These are phyloP conservation scores for Sclerotinia spermophila DNA, from an alignment of 2,329 filamentous ascomycete genomes.

Conservation along the genomic window DNA sequence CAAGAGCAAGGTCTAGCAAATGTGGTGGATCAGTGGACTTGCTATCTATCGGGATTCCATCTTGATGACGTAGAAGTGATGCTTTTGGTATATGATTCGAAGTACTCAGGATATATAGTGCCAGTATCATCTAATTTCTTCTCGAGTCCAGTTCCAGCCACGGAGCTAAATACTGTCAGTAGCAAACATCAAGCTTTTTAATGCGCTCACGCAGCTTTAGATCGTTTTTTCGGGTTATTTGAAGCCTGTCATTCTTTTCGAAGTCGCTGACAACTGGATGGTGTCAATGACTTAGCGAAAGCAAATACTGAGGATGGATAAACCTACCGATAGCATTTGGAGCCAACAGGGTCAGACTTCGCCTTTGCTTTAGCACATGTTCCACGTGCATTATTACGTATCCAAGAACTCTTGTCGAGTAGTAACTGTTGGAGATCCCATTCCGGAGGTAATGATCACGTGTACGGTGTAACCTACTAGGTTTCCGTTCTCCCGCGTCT, in stretches of 20 bases:
- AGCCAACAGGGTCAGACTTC: constrained; percentile 20
- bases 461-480: no score
- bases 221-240: constrained; percentile 14
- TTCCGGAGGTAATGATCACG: background rate
- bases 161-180: constrained; percentile 13
- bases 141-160: constrained; percentile 22
- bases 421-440: background rate
- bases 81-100: background rate
- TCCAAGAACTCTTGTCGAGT: background rate
- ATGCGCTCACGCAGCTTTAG: constrained; percentile 9
- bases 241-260: constrained; percentile 21
- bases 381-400: constrained; percentile 19
- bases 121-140: constrained; percentile 24
- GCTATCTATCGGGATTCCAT: background rate
- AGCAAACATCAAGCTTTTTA: no score
- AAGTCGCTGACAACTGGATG: constrained; percentile 13
- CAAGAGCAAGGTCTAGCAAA: background rate
- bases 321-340: constrained; percentile 9
- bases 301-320: background rate
- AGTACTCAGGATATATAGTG: constrained; percentile 17
- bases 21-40: background rate
- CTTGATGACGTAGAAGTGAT: background rate
- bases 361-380: constrained; percentile 25
- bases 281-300: background rate
- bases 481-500: background rate